These are phyloP conservation scores for Penicillium sp. DNA, from an alignment of 2,329 filamentous ascomycete genomes.

Conservation along the genomic window DNA sequence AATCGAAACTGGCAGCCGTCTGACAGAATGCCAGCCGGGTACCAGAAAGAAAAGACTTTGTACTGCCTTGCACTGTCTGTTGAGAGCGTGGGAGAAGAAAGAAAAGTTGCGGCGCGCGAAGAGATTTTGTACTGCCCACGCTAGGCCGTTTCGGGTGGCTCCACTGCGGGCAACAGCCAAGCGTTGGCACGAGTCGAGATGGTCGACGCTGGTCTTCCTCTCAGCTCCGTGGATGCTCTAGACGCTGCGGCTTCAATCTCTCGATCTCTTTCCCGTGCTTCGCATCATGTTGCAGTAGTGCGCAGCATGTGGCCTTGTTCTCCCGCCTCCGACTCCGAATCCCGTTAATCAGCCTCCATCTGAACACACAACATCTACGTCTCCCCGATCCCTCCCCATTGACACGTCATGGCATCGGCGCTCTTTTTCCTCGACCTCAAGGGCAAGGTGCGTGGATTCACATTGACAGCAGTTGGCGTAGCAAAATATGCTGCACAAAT, in stretches of 20 bases:
- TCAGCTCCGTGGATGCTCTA: no score
- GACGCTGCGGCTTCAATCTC: no score
- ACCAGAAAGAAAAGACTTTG: conserved; percentile 49
- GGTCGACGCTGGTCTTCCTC: conserved; percentile 5
- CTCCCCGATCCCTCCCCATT: conserved; percentile 11
- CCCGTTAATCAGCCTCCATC: conserved; percentile 6
- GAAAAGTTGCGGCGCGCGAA: conserved; percentile 25
- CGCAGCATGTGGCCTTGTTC: conserved; percentile 14
- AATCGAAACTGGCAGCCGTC: conserved; percentile 56
- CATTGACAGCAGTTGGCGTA: no score
- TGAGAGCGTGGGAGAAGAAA: conserved; percentile 64
- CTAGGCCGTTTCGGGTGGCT: conserved; percentile 29
- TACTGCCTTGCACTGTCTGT: conserved; percentile 81
- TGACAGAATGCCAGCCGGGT: conserved; percentile 67
- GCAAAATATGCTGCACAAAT: no score
- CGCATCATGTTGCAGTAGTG: conserved; percentile 14
- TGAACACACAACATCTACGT: conserved; percentile 2
- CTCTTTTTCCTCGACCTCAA: conserved; percentile 98
- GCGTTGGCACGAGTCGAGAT: conserved; percentile 4
- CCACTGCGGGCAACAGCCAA: conserved; percentile 16
- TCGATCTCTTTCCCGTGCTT: neutral
- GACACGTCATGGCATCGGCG: conserved; percentile 80
- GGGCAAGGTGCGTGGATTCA: conserved; percentile 78
- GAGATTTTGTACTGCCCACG: conserved; percentile 22
- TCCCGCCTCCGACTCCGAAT: conserved; percentile 4